These are phyloP conservation scores for Bacidia rubella DNA, from an alignment of 495 filamentous ascomycete genomes.

Conservation along the genomic window DNA sequence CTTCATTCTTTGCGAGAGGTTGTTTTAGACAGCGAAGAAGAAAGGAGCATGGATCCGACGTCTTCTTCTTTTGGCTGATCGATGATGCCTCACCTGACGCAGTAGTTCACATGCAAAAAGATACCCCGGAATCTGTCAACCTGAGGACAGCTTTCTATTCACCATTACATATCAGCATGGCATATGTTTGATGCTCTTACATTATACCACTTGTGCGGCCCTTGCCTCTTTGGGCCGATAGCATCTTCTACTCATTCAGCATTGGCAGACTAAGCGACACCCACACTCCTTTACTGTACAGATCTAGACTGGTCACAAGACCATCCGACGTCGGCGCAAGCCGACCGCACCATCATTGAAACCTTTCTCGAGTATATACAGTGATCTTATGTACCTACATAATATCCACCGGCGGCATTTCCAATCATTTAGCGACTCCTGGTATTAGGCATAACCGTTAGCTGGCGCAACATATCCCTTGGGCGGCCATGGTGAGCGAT, in stretches of 20 bases:
- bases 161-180: not conserved
- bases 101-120: not conserved
- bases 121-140: not conserved
- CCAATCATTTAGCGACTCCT: not conserved
- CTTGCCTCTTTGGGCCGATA: not conserved
- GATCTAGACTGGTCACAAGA: not conserved
- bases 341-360: slow-evolving; percentile 3
- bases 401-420: not conserved
- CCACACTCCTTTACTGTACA: not conserved
- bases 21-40: slow-evolving; percentile 15
- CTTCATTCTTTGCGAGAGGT: slow-evolving; percentile 25
- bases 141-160: not conserved
- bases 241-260: not conserved
- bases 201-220: not conserved
- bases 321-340: slow-evolving; percentile 1
- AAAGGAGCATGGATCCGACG: not conserved
- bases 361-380: no score
- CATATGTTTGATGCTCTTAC: not conserved
- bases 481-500: slow-evolving; percentile 3
- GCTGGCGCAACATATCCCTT: not conserved
- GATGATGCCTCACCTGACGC: not conserved
- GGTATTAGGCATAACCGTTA: not conserved
- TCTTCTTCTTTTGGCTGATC: slow-evolving; percentile 4
- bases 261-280: not conserved
- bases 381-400: not conserved